These are phyloP conservation scores for Phanerochaete carnosa DNA, from an alignment of 768 basidiomycete genomes.

Conservation along the genomic window DNA sequence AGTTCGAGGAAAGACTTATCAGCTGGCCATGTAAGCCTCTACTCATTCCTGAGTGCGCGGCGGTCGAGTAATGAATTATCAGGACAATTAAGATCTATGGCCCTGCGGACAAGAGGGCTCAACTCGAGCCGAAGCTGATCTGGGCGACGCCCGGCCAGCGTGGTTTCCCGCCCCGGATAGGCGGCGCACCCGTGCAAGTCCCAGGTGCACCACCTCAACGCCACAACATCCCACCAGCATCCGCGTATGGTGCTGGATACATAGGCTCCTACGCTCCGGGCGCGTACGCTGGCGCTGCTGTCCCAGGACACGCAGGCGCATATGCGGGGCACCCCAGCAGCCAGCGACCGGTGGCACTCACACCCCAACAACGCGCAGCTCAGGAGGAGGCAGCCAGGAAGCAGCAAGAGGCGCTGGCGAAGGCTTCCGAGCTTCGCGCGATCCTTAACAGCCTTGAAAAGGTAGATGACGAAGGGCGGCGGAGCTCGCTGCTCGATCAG, in stretches of 20 bases:
- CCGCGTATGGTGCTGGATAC: not conserved
- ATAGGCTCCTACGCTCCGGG: not conserved
- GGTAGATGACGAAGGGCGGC: constrained; percentile 73
- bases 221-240: constrained; percentile 5
- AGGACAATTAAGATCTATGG: constrained; percentile 76
- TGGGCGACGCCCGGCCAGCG: constrained; percentile 75
- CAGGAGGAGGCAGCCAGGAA: constrained; percentile 29
- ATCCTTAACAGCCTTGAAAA: constrained; percentile 69
- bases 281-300: not conserved
- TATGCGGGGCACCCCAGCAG: not conserved
- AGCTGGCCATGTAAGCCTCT: constrained; percentile 55
- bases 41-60: not conserved
- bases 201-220: constrained; percentile 15
- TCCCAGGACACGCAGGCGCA: not conserved
- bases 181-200: constrained; percentile 10
- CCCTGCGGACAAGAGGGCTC: constrained; percentile 50
- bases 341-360: not conserved
- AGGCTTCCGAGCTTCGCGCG: constrained; percentile 63
- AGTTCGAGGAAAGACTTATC: constrained; percentile 38
- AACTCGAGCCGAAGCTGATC: constrained; percentile 60
- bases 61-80: not conserved
- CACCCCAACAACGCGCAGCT: constrained; percentile 33
- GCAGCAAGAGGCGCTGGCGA: constrained; percentile 51
- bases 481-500: constrained; percentile 66
- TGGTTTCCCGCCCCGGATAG: constrained; percentile 42